Conservation (phyloP, 768 basidiomycete genomes). For the Leucocoprinus leucothites region DNA sequence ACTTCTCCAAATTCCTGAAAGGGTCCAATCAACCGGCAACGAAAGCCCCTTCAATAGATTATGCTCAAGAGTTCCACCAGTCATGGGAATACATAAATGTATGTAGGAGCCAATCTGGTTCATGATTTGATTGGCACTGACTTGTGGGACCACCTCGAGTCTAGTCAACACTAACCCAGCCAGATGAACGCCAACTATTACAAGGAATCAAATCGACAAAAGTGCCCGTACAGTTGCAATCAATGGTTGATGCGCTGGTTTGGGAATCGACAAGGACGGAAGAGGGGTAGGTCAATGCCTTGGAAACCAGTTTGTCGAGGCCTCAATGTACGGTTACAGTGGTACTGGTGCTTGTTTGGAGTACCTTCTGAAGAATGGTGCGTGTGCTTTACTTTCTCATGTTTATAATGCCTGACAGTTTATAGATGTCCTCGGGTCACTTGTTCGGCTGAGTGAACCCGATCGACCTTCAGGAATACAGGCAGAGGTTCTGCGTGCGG, state of each 20-base stretch:
- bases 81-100: constrained; percentile 80
- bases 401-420: constrained; percentile 8
- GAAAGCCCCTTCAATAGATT: constrained; percentile 54
- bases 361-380: constrained; percentile 87
- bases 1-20: constrained; percentile 80
- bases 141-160: neutral
- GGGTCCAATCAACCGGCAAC: constrained; percentile 37
- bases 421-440: constrained; percentile 75
- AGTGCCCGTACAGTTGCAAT: constrained; percentile 71
- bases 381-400: constrained; percentile 14
- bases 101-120: constrained; percentile 6
- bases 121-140: neutral
- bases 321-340: constrained; percentile 34
- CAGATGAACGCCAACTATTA: constrained; percentile 85
- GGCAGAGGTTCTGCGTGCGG: constrained; percentile 80
- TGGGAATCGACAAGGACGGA: constrained; percentile 83
- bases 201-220: constrained; percentile 79
- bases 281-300: constrained; percentile 64
- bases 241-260: constrained; percentile 83
- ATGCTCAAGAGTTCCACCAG: constrained; percentile 67
- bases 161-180: constrained; percentile 79
- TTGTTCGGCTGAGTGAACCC: constrained; percentile 81
- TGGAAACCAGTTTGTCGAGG: neutral
- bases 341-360: constrained; percentile 88
- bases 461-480: constrained; percentile 91